A percentile compares a stretch with the other conserved stretches of the same genome.
Evolutionary conservation across 192 early-diverging fungal genomes (phyloP).

Genomic region (Coemansia erecta): DNA sequence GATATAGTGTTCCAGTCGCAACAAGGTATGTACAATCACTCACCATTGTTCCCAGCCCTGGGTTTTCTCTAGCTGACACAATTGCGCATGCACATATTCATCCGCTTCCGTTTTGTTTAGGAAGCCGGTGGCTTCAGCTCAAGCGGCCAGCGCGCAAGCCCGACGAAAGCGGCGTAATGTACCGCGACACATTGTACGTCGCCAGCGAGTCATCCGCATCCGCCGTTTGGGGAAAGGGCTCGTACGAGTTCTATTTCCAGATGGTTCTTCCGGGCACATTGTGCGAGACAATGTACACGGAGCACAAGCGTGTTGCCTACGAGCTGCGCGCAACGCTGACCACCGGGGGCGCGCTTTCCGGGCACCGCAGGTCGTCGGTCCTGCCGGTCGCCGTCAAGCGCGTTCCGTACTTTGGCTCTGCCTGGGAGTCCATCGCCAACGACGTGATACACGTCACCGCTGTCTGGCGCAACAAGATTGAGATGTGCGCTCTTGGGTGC

Average conservation of each 20-base stretch:
- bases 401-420: slow-evolving; percentile 38
- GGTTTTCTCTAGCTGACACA: too few species aligned
- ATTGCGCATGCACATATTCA: background rate
- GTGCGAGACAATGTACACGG: slow-evolving; percentile 53
- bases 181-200: slow-evolving; percentile 11
- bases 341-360: slow-evolving; percentile 9
- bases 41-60: background rate
- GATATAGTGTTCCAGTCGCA: slow-evolving; percentile 41
- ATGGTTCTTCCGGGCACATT: slow-evolving; percentile 38
- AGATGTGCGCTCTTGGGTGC: slow-evolving; percentile 50
- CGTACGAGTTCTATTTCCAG: slow-evolving; percentile 49
- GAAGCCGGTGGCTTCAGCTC: slow-evolving; percentile 22
- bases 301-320: slow-evolving; percentile 43
- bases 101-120: slow-evolving; percentile 1
- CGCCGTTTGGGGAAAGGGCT: slow-evolving; percentile 22
- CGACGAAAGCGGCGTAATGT: background rate
- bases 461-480: slow-evolving; percentile 45
- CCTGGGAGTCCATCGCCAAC: slow-evolving; percentile 47
- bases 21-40: slow-evolving; percentile 11
- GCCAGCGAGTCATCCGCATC: background rate
- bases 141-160: slow-evolving; percentile 5
- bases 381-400: slow-evolving; percentile 46
- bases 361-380: slow-evolving; percentile 23
- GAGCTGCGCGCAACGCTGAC: slow-evolving; percentile 32
- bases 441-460: slow-evolving; percentile 44